Evolutionary conservation across 2,329 filamentous ascomycete genomes (phyloP).

Genomic region (Exophiala calicioides): DNA sequence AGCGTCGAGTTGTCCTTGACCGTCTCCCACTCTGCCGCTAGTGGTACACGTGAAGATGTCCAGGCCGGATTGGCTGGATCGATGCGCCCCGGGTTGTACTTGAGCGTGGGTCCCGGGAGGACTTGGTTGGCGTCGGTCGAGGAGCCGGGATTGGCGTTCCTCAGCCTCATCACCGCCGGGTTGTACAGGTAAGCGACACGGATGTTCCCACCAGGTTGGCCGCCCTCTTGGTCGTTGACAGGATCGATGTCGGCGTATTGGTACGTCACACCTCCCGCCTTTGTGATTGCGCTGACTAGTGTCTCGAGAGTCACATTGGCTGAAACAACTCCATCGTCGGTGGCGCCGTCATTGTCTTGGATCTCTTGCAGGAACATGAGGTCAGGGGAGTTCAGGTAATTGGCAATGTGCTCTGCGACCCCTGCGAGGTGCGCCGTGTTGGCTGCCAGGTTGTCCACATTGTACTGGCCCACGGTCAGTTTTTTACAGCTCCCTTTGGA

Average conservation of each 20-base stretch:
- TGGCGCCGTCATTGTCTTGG: slow-evolving; percentile 65
- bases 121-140: slow-evolving; percentile 59
- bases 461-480: slow-evolving; percentile 67
- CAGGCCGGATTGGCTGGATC: slow-evolving; percentile 63
- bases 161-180: slow-evolving; percentile 59
- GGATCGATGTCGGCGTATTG: slow-evolving; percentile 62
- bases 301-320: slow-evolving; percentile 62
- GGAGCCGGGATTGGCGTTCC: slow-evolving; percentile 59
- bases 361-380: slow-evolving; percentile 70
- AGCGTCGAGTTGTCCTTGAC: slow-evolving; percentile 55
- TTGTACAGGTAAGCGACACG: slow-evolving; percentile 71
- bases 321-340: slow-evolving; percentile 59
- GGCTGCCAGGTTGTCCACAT: slow-evolving; percentile 68
- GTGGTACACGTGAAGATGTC: slow-evolving; percentile 64
- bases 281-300: slow-evolving; percentile 44
- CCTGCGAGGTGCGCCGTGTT: slow-evolving; percentile 56
- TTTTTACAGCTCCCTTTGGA: slow-evolving; percentile 60
- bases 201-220: slow-evolving; percentile 70
- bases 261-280: slow-evolving; percentile 57
- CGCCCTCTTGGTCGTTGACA: slow-evolving; percentile 63
- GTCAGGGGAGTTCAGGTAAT: slow-evolving; percentile 64
- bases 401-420: slow-evolving; percentile 66
- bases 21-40: slow-evolving; percentile 66
- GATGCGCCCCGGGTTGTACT: slow-evolving; percentile 69
- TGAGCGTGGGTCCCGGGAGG: slow-evolving; percentile 59